Base-by-base conservation (phyloP, 2,329 filamentous ascomycete genomes). In the Aschersonia sp. region DNA sequence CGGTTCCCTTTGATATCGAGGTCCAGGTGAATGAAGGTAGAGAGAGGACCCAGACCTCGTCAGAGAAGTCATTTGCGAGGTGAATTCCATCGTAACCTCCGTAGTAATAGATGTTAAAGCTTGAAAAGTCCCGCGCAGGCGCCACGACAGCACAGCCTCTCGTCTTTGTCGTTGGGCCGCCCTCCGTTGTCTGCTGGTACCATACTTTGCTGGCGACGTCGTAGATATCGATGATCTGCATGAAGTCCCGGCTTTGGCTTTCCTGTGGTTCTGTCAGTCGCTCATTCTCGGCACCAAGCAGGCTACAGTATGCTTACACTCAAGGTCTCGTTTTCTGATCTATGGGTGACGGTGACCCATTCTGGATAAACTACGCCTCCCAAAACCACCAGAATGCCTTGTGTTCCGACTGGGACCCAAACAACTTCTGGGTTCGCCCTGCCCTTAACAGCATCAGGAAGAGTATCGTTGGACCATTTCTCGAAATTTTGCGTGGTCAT, bases 61-160 rank as follows among this genome's bases (percentile, higher is more conserved):
- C 79, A 47, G 62, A 70, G 52, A 70, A 76, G 12, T 60, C 50
- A 0, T 63, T 50, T 0, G 43, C 46, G 0, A 50, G 31, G 48
- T 72, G 49, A 5, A 79, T 53, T 0, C 76, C 78, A 49, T 78
- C 65, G 57, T 83, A 89, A 0, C 87, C 87, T 12, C 84, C 87
- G 55, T 87, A 92, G 66, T 86, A 87, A 67, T 90, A 89, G 45
- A 94, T 81, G 58, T 89, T 88, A 62, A 83, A 85, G 49, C 81
- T 87, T 9, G 83, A 84, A 35, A 70, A 72, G 58, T 88, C 84
- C 43, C 77, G 70, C 11, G 85, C 81, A 0, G 78, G 70, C n/a
- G 78, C 84, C 1, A 87, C 77, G 0, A 87, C 82, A 4, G 84
- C 81, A 57, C 87, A 92, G 58, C 83, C 71, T 71, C 83, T 60